phyloP scores from a whole-genome alignment of 495 filamentous ascomycete genomes.

The Staphylotrichum tortipilum region DNA sequence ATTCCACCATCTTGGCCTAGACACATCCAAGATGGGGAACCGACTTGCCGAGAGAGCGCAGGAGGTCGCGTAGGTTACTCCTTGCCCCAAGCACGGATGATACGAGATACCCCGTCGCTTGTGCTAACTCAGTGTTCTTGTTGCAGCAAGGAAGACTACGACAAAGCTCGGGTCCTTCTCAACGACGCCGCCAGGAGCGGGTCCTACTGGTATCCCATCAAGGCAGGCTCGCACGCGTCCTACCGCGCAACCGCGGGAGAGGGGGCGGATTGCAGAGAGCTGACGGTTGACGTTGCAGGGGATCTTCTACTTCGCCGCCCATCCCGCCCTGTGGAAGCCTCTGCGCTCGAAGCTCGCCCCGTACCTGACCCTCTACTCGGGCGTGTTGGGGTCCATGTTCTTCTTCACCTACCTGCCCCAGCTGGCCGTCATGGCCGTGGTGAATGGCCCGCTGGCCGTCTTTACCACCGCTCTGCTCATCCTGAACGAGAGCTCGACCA shows the following conservation, averaged over 20 bases:
- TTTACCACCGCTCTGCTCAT: slow-evolving; percentile 69
- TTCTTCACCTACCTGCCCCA: slow-evolving; percentile 87
- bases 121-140: slow-evolving; percentile 3
- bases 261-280: too few relatives aligned
- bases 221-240: slow-evolving; percentile 37
- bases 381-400: slow-evolving; percentile 69
- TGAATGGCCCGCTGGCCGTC: slow-evolving; percentile 78
- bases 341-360: slow-evolving; percentile 60
- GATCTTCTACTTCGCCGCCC: slow-evolving; percentile 66
- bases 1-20: too few relatives aligned
- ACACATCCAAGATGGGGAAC: slow-evolving; percentile 15
- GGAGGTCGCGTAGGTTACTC: slow-evolving; percentile 39
- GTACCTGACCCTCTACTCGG: slow-evolving; percentile 58
- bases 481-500: slow-evolving; percentile 69
- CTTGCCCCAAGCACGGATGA: too few relatives aligned
- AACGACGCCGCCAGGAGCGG: slow-evolving; percentile 59
- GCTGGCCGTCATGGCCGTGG: slow-evolving; percentile 66
- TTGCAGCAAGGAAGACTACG: slow-evolving; percentile 47
- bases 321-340: slow-evolving; percentile 58
- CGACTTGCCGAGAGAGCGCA: slow-evolving; percentile 36
- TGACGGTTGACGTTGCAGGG: slow-evolving; percentile 31
- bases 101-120: not conserved
- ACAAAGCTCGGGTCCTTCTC: slow-evolving; percentile 45
- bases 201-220: slow-evolving; percentile 80
- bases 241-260: not conserved